phyloP scores from a whole-genome alignment of 1,284 basidiomycete species.

The Ceraceosorus bombacis region DNA sequence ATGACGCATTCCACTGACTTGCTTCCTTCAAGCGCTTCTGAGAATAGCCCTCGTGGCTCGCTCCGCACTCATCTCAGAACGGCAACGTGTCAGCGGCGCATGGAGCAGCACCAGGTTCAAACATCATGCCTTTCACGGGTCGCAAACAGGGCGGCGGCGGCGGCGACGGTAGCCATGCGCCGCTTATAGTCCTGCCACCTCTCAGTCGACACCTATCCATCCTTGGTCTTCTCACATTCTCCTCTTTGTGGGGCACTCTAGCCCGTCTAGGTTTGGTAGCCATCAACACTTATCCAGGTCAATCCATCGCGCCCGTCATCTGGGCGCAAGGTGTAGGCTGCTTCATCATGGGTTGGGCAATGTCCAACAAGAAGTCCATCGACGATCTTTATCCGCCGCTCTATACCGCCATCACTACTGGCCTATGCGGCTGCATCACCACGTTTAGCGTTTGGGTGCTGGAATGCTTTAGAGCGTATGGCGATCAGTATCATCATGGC shows the following conservation, averaged over 20 bases:
- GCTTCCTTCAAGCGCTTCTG: too few relatives aligned
- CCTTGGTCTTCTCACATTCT: constrained; percentile 43
- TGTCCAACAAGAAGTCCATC: constrained; percentile 22
- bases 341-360: constrained; percentile 64
- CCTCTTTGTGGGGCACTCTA: constrained; percentile 49
- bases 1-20: too few relatives aligned
- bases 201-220: constrained; percentile 23
- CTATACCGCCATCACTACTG: constrained; percentile 81
- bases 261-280: constrained; percentile 48
- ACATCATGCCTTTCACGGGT: too few relatives aligned
- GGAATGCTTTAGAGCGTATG: constrained; percentile 77
- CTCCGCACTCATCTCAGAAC: too few relatives aligned
- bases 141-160: too few relatives aligned
- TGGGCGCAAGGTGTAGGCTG: constrained; percentile 86
- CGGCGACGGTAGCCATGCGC: too few relatives aligned
- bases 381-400: constrained; percentile 52
- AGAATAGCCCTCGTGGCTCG: too few relatives aligned
- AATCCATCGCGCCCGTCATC: constrained; percentile 70
- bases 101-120: too few relatives aligned
- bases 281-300: constrained; percentile 60
- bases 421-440: constrained; percentile 90
- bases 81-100: too few relatives aligned
- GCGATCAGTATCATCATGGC: constrained; percentile 59
- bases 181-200: too few relatives aligned
- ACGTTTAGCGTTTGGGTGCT: constrained; percentile 95